These are phyloP conservation scores for Ceratocystis albifundus DNA, from an alignment of 2,329 filamentous ascomycete genomes.

Conservation along the genomic window DNA sequence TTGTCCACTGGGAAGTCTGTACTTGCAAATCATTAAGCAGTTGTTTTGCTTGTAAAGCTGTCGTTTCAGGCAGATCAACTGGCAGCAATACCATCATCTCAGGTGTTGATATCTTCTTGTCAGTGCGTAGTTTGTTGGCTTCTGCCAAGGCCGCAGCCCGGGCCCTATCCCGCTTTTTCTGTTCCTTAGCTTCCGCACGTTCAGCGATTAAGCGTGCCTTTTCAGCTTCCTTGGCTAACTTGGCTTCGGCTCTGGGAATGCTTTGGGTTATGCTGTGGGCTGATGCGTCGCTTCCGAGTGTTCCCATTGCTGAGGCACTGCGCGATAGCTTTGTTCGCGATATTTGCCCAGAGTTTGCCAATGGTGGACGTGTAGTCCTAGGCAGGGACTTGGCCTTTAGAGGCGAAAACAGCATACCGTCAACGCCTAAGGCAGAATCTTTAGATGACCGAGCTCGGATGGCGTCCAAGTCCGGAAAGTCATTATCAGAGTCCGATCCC, in stretches of 20 bases:
- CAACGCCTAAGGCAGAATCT: not conserved
- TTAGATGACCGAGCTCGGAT: not conserved
- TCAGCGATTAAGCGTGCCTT: constrained; percentile 34
- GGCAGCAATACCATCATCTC: constrained; percentile 72
- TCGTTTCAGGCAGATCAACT: constrained; percentile 39
- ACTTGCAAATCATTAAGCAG: constrained; percentile 43
- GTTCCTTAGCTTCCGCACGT: not conserved
- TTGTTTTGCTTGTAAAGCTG: constrained; percentile 37
- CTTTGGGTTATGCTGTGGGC: not conserved
- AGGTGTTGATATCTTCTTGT: constrained; percentile 59
- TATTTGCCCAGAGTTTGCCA: not conserved
- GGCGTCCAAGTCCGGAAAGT: not conserved
- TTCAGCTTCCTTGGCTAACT: constrained; percentile 43
- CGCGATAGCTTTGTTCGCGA: not conserved
- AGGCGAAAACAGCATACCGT: not conserved
- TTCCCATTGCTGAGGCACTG: not conserved
- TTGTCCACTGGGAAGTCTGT: constrained; percentile 36
- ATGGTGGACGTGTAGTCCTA: too few relatives aligned
- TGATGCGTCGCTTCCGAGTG: not conserved
- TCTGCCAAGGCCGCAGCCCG: constrained; percentile 56
- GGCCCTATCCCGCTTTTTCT: constrained; percentile 33
- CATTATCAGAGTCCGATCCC: constrained; percentile 6
- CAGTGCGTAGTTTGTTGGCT: constrained; percentile 59
- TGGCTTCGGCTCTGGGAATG: not conserved
- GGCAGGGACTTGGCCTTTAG: not conserved